These are phyloP conservation scores for Trichophaea hybrida DNA, from an alignment of 2,329 filamentous ascomycete species.

Conservation along the genomic window DNA sequence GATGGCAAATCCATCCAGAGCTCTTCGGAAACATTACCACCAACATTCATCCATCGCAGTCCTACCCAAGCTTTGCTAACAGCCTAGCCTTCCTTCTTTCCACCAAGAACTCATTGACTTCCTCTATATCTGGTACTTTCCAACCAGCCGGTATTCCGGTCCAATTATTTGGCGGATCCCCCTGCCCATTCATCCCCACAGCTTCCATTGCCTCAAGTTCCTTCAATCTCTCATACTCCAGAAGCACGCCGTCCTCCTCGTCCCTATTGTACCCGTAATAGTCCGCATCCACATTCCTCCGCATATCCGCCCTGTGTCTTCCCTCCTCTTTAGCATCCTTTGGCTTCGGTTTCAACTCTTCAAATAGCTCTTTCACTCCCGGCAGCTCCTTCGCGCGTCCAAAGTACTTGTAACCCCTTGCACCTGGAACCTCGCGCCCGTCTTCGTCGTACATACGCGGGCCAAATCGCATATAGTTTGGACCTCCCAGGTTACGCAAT, in stretches of 20 bases:
- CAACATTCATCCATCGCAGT: not conserved
- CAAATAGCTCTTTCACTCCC: constrained; percentile 91
- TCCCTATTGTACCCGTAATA: constrained; percentile 93
- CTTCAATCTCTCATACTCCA: constrained; percentile 68
- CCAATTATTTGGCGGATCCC: constrained; percentile 55
- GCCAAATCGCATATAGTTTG: constrained; percentile 77
- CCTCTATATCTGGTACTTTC: constrained; percentile 58
- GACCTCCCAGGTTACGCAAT: constrained; percentile 87
- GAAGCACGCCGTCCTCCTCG: constrained; percentile 70
- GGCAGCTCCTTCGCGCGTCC: constrained; percentile 78
- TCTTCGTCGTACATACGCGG: constrained; percentile 59
- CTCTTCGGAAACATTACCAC: too few relatives aligned
- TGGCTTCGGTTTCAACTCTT: constrained; percentile 51
- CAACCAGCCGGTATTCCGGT: constrained; percentile 57
- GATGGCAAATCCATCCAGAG: too few relatives aligned
- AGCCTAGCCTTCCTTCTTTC: constrained; percentile 71
- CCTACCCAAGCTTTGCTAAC: constrained; percentile 58
- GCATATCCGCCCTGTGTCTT: constrained; percentile 33
- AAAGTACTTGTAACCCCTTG: constrained; percentile 75
- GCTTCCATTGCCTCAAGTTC: constrained; percentile 67
- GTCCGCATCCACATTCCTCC: constrained; percentile 68
- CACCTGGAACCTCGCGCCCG: constrained; percentile 52
- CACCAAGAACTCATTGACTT: constrained; percentile 88
- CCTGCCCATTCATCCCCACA: constrained; percentile 42
- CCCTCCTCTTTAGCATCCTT: constrained; percentile 41